Conservation (phyloP, 2,329 filamentous ascomycete species). For the Tolypocladium capitatum region DNA sequence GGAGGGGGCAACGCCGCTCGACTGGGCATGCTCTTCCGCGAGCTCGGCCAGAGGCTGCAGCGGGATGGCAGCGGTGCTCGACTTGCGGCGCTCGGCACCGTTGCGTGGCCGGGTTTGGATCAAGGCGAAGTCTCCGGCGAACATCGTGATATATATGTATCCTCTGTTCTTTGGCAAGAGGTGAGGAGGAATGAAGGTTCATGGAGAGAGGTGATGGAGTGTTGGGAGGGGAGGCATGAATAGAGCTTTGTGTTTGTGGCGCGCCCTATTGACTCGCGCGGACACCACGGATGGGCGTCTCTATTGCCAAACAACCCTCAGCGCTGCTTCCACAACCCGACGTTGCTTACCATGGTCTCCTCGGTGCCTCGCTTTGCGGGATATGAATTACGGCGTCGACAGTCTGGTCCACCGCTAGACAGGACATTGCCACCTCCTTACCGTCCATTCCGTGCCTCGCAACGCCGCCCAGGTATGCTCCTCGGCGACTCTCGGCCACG, state of each 20-base stretch:
- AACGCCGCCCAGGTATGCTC: background rate
- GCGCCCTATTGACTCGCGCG: background rate
- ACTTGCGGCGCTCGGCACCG: background rate
- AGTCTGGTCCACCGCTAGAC: background rate
- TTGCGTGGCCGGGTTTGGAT: slow-evolving; percentile 5
- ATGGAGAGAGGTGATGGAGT: background rate
- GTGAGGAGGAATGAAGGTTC: background rate
- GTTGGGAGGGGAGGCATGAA: background rate
- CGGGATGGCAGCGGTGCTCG: background rate
- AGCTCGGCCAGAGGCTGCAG: background rate
- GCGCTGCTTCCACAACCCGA: too few species aligned
- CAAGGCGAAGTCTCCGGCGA: slow-evolving; percentile 14
- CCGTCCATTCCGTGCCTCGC: background rate
- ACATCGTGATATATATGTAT: slow-evolving; percentile 7
- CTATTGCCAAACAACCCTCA: background rate
- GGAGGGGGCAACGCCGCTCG: background rate
- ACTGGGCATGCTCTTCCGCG: background rate
- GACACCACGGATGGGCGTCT: background rate
- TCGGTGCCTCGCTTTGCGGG: background rate
- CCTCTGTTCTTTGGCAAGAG: background rate
- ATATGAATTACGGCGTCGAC: background rate
- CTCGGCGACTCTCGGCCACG: background rate
- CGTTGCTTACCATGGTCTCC: too few species aligned
- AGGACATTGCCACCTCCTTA: background rate
- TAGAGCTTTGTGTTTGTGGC: too few species aligned